These are phyloP conservation scores for Pseudotulostoma volvatum DNA, from an alignment of 495 filamentous ascomycete species.

Conservation along the genomic window DNA sequence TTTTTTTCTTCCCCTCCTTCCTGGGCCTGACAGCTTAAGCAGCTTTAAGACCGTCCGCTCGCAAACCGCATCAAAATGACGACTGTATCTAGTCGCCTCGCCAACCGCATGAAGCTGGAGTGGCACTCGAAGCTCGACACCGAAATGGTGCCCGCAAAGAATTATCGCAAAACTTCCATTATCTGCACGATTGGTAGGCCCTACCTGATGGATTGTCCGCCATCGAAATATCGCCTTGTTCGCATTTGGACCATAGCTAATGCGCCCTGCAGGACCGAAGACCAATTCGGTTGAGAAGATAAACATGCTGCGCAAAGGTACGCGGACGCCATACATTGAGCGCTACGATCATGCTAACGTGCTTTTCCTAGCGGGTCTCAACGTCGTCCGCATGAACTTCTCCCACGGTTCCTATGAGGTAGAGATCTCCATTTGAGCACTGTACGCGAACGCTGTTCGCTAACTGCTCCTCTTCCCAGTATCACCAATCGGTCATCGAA, in stretches of 20 bases:
- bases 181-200: constrained; percentile 88
- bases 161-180: constrained; percentile 92
- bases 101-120: constrained; percentile 69
- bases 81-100: constrained; percentile 65
- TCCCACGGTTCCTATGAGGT: constrained; percentile 91
- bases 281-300: constrained; percentile 96
- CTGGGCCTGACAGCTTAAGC: constrained; percentile 35
- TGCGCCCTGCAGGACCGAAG: constrained; percentile 57
- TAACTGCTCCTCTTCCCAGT: constrained; percentile 26
- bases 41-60: no score
- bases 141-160: constrained; percentile 61
- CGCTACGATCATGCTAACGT: constrained; percentile 9
- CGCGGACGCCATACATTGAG: neutral
- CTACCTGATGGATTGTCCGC: neutral
- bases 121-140: constrained; percentile 79
- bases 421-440: constrained; percentile 21
- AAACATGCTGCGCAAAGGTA: constrained; percentile 69
- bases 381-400: constrained; percentile 99
- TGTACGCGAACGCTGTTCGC: no score
- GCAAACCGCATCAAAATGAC: no score
- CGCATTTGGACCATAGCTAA: constrained; percentile 1
- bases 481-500: constrained; percentile 93
- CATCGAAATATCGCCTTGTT: no score
- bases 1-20: no score
- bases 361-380: constrained; percentile 53